Base-by-base conservation (phyloP, 805 yeast species). In the Cyberlindnera mrakii region DNA sequence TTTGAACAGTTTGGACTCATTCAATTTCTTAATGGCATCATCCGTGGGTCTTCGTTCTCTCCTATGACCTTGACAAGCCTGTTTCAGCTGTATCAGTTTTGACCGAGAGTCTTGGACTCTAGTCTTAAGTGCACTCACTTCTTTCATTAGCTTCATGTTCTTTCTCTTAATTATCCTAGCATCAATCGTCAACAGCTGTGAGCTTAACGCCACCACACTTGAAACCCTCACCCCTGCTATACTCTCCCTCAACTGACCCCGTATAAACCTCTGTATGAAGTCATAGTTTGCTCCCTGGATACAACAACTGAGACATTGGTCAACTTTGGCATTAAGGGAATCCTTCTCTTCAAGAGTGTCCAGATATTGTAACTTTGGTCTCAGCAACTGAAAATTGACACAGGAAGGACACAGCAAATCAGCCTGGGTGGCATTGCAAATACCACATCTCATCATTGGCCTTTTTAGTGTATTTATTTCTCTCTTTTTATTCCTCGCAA, bases 111-210 rank as follows among this genome's bases (percentile, higher is more conserved):
- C 29, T 13, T 17, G 29, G 3, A 30, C 30, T 15, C 36, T 35
- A 10, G 8, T 15, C 17, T 10, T 16, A 13, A 11, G 11, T 29
- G 14, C 25, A 18, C 27, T 38, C 11, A 55, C 40, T 19, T 47
- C 49, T 16, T 39, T 40, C 19, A 42, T 39, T 1, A 52, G 41
- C 35, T 43, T 55, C 6, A 34, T 42, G 29, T 42, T 47, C 18
- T 27, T 42, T 19, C 53, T 45, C 34, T 51, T 49, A 29, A 47
- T 16, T 14, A 52, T 39, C 33, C 54, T 40, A 13, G 54, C 14
- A 30, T 57, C 60, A 3, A 57, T 48, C 6, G 54, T 53, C 34
- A 54, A 40, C 23, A 57, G 37, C 34, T 55, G 57, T 4, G 54
- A 47, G 3, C 54, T 42, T 20, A 57, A 33, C 3, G 58, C 58